These are phyloP conservation scores for Synchytrium microbalum DNA, from an alignment of 371 early-diverging fungal species.

Conservation along the genomic window DNA sequence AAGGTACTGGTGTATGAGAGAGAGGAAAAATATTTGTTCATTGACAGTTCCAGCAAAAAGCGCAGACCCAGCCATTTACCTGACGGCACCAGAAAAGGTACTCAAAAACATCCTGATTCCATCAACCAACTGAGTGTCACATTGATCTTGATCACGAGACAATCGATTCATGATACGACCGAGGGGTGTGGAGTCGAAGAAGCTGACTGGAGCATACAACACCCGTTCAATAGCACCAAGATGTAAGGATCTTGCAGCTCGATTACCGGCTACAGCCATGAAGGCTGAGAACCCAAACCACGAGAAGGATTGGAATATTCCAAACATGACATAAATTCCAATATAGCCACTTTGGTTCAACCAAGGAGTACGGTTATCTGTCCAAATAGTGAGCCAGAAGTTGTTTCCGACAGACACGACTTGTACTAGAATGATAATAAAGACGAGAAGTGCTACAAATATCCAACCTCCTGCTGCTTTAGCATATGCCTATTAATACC, in stretches of 20 bases:
- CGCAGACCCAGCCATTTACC: no score
- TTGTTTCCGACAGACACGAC: conserved; percentile 29
- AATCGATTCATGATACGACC: conserved; percentile 56
- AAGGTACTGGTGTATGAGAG: no score
- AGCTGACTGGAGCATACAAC: conserved; percentile 62
- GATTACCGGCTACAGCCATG: conserved; percentile 31
- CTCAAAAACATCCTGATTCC: conserved; percentile 4
- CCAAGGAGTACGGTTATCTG: conserved; percentile 14
- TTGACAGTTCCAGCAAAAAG: no score
- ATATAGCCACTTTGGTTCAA: conserved; percentile 22
- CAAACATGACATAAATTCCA: conserved; percentile 25
- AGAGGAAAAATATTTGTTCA: no score
- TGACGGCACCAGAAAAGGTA: conserved; percentile 6
- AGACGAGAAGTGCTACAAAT: conserved; percentile 18
- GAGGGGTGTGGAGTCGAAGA: conserved; percentile 80
- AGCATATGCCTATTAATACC: no score
- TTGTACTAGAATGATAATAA: conserved; percentile 22
- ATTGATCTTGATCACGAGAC: conserved; percentile 40
- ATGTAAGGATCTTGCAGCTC: conserved; percentile 37
- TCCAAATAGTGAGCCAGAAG: conserved; percentile 32
- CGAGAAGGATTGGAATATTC: conserved; percentile 22
- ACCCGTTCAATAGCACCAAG: conserved; percentile 35
- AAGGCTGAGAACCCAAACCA: conserved; percentile 26
- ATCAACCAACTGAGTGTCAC: conserved; percentile 44
- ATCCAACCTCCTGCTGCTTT: conserved; percentile 20